Evolutionary conservation across 306 rosid genomes (phyloP), one percentile per base, ranked within the genome.

Genomic region (Chamaecrista fasciculata): DNA sequence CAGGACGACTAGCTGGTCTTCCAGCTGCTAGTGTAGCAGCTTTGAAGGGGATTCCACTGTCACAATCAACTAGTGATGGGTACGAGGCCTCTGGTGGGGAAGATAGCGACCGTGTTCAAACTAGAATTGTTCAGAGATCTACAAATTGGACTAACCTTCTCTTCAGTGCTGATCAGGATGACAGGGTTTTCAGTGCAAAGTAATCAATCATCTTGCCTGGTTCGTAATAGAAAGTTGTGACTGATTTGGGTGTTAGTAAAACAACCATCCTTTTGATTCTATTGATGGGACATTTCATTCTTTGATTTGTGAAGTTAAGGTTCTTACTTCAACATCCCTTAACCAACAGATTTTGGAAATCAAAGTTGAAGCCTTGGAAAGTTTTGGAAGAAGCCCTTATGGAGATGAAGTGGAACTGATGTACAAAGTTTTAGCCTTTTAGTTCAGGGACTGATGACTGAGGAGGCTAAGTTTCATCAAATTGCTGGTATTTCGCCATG

Each of bases 71-170:
- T 8, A 94, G 99, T 75, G 99, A 94, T 78, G 99, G 99, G 1
- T 94, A 94, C 52, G 99, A 94, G 26, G 97, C 99, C 2, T 94
- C 99, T 0, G 99, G 99, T 3, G 97, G 99, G 36, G 99, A 94
- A 74, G 99, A 94, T 14, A 94, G 99, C 25, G 99, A 94, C 77
- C 82, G 87, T 44, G 92, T 94, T 71, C 97, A 96, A 14, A 80
- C 92, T 4, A 82, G 96, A 79, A 71, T 91, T 55, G 78, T 85
- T 52, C 92, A 85, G 58, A 87, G 92, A 70, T 80, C 96, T 0
- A 82, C 92, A 28, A 85, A 84, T 78, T 89, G 97, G 99, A 88
- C 79, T 76, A 91, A 83, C 79, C 74, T 85, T 74, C 85, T 88
- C 34, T 94, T 86, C 73, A 78, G 78, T 62, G 84, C 85, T 33